Percentiles rank a stretch among this genome's conserved stretches.
Evolutionary conservation across 2,329 filamentous ascomycete genomes (phyloP).

Genomic region (Neonectria magnoliae): DNA sequence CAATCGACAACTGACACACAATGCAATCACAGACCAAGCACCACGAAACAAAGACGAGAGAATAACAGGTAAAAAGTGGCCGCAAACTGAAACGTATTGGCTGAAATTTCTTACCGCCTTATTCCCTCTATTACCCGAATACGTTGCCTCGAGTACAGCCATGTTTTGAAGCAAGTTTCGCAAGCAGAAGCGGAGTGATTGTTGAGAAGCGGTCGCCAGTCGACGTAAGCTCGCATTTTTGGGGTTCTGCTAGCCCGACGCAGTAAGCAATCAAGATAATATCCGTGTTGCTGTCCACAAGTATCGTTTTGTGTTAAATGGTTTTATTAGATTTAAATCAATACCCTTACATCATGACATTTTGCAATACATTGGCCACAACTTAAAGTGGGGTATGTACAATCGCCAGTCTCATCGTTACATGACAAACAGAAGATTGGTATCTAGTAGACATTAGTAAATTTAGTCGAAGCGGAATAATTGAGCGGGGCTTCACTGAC

Average conservation of each 20-base stretch:
- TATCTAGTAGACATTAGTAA: conserved; percentile 57
- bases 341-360: conserved; percentile 4
- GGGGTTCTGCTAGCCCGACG: not conserved
- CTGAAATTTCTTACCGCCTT: too few species aligned
- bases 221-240: not conserved
- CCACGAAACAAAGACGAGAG: not conserved
- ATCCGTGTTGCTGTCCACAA: too few species aligned
- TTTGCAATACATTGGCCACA: not conserved
- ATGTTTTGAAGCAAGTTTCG: not conserved
- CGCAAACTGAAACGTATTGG: too few species aligned
- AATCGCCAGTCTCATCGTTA: conserved; percentile 43
- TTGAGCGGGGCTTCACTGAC: conserved; percentile 63
- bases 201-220: not conserved
- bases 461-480: not conserved
- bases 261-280: not conserved
- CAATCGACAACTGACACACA: not conserved
- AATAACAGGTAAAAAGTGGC: not conserved
- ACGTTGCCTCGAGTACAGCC: not conserved
- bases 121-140: not conserved
- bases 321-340: not conserved
- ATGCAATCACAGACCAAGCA: not conserved
- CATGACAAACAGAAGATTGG: conserved; percentile 74
- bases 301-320: not conserved
- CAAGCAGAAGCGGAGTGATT: not conserved
- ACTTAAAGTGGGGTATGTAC: not conserved